A percentile compares a stretch with the other conserved stretches of the same genome.
Conservation (phyloP, 2,329 filamentous ascomycete species). For the Magnaporthiopsis incrustans region DNA sequence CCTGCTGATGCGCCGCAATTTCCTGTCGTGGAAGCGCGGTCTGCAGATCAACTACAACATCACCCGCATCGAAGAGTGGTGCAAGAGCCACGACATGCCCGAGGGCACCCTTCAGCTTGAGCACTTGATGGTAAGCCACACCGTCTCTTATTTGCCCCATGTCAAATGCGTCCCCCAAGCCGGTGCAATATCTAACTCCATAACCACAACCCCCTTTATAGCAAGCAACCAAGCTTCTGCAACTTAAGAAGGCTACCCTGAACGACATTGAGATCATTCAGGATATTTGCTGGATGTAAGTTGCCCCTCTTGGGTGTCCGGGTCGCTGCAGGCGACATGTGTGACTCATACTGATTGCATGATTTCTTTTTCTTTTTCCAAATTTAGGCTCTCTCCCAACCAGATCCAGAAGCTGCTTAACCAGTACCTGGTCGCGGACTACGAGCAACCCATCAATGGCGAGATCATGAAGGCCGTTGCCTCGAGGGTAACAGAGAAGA, state of each 20-base stretch:
- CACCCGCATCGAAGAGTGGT: constrained; percentile 98
- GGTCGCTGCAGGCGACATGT: too few species aligned
- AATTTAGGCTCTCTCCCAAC: constrained; percentile 78
- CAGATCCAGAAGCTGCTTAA: constrained; percentile 99
- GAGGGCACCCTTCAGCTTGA: constrained; percentile 95
- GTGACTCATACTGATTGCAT: constrained; percentile 5
- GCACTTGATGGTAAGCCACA: constrained; percentile 75
- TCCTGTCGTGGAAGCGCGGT: constrained; percentile 98
- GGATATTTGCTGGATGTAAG: constrained; percentile 99
- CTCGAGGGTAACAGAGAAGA: constrained; percentile 95
- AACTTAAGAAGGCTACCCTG: constrained; percentile 96
- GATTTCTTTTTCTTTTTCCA: background rate
- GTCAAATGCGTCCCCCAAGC: constrained; percentile 18
- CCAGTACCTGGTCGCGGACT: constrained; percentile 96
- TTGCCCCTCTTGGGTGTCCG: constrained; percentile 15
- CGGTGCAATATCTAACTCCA: background rate
- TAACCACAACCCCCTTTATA: constrained; percentile 22
- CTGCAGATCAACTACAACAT: constrained; percentile 99
- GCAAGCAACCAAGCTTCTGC: constrained; percentile 97
- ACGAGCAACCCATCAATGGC: constrained; percentile 98
- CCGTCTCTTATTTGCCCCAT: background rate
- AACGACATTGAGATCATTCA: constrained; percentile 99
- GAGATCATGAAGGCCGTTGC: constrained; percentile 99
- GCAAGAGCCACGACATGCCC: constrained; percentile 99
- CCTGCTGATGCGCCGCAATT: constrained; percentile 93